A percentile compares a stretch with the other conserved stretches of the same genome.
phyloP scores from a whole-genome alignment of 345 rosid species.

The Toxicodendron radicans region DNA sequence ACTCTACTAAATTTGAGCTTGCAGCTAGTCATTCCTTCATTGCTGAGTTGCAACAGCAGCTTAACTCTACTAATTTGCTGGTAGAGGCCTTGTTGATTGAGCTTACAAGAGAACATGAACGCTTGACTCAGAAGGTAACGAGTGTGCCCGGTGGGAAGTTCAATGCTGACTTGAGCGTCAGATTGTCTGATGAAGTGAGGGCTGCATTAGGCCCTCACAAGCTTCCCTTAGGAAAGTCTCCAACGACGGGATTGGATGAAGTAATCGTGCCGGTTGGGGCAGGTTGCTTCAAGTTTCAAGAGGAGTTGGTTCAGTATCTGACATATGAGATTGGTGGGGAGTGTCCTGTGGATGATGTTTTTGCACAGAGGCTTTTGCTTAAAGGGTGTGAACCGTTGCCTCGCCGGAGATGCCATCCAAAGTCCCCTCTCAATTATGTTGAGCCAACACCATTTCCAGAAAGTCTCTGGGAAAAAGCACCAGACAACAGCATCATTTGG shows the following conservation, averaged over 20 bases:
- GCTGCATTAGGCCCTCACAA: slow-evolving; percentile 40
- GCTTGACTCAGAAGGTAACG: neutral
- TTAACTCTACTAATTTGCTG: slow-evolving; percentile 41
- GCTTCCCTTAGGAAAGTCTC: slow-evolving; percentile 43
- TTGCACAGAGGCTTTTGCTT: slow-evolving; percentile 48
- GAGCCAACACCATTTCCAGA: slow-evolving; percentile 38
- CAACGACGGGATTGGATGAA: slow-evolving; percentile 37
- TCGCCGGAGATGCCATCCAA: slow-evolving; percentile 45
- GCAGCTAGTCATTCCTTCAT: slow-evolving; percentile 28
- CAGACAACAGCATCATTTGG: slow-evolving; percentile 44
- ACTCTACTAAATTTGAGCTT: slow-evolving; percentile 35
- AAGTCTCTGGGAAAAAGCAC: slow-evolving; percentile 41
- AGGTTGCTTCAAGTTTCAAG: slow-evolving; percentile 43
- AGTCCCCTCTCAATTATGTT: slow-evolving; percentile 31
- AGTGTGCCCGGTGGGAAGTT: neutral
- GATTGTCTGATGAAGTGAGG: slow-evolving; percentile 32
- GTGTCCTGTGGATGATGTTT: slow-evolving; percentile 47
- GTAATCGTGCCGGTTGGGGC: slow-evolving; percentile 36
- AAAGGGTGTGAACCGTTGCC: slow-evolving; percentile 61
- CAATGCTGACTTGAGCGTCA: neutral
- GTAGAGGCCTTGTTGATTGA: slow-evolving; percentile 32
- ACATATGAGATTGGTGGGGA: slow-evolving; percentile 42
- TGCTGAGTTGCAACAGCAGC: slow-evolving; percentile 33
- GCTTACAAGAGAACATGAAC: slow-evolving; percentile 18
- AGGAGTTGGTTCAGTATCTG: slow-evolving; percentile 47